Conservation (phyloP, 768 basidiomycete species). For the Lactarius sp. region DNA sequence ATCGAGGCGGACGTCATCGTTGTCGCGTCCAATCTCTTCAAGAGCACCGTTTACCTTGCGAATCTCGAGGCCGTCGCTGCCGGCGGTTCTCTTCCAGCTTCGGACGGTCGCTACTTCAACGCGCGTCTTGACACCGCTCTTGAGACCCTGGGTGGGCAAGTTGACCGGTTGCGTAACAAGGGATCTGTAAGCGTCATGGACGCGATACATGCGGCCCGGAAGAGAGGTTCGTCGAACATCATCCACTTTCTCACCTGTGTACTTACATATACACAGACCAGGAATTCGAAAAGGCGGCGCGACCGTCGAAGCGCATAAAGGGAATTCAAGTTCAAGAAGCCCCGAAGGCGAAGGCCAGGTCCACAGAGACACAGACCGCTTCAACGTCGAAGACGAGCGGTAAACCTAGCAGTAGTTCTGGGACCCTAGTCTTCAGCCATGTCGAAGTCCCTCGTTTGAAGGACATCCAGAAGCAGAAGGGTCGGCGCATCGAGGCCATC, state of each 20-base stretch:
- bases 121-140: slow-evolving; percentile 67
- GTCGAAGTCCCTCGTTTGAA: slow-evolving; percentile 17
- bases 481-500: not conserved
- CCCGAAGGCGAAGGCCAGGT: not conserved
- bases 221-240: slow-evolving; percentile 44
- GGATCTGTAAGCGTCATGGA: slow-evolving; percentile 59
- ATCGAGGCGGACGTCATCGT: slow-evolving; percentile 82
- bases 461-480: slow-evolving; percentile 16
- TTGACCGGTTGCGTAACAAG: slow-evolving; percentile 59
- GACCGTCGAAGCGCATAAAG: slow-evolving; percentile 62
- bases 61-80: slow-evolving; percentile 69
- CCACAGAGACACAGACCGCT: not conserved
- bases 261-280: slow-evolving; percentile 38
- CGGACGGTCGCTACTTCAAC: slow-evolving; percentile 87
- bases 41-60: slow-evolving; percentile 67
- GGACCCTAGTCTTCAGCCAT: slow-evolving; percentile 19
- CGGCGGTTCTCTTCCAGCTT: slow-evolving; percentile 56
- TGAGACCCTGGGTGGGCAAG: slow-evolving; percentile 55
- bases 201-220: slow-evolving; percentile 58
- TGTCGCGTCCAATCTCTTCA: slow-evolving; percentile 82
- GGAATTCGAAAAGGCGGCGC: slow-evolving; percentile 43
- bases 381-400: slow-evolving; percentile 2
- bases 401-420: slow-evolving; percentile 16
- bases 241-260: slow-evolving; percentile 7
- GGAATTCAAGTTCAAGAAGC: slow-evolving; percentile 39